These are phyloP conservation scores for Phylloporus sp. DNA, from an alignment of 768 basidiomycete species.

Conservation along the genomic window DNA sequence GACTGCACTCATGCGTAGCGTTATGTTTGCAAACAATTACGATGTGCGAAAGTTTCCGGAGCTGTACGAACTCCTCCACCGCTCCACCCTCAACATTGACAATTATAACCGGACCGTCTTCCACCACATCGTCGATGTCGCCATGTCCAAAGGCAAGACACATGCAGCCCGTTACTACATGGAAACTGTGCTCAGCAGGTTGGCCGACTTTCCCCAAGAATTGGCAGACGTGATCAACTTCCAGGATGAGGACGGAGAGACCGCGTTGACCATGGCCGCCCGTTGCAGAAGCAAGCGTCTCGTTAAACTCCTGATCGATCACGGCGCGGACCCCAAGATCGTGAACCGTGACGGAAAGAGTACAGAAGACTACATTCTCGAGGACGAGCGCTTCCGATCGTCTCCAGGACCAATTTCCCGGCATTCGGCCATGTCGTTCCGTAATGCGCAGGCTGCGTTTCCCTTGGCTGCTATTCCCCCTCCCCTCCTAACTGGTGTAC, in stretches of 20 bases:
- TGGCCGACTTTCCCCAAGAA: conserved; percentile 93
- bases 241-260: conserved; percentile 98
- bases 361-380: conserved; percentile 97
- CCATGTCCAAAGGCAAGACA: conserved; percentile 95
- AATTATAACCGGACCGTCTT: conserved; percentile 96
- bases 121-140: conserved; percentile 96
- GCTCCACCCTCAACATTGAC: conserved; percentile 99
- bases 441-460: conserved; percentile 57
- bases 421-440: conserved; percentile 62
- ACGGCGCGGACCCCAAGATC: conserved; percentile 94
- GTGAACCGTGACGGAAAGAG: conserved; percentile 93
- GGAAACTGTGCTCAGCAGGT: conserved; percentile 86
- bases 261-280: conserved; percentile 94
- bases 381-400: conserved; percentile 94
- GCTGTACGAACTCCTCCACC: conserved; percentile 92
- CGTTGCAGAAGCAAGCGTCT: conserved; percentile 93
- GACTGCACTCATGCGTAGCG: conserved; percentile 95
- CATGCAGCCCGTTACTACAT: conserved; percentile 98
- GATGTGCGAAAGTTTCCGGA: conserved; percentile 99
- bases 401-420: conserved; percentile 80
- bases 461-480: conserved; percentile 42
- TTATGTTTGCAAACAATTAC: conserved; percentile 99
- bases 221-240: conserved; percentile 98
- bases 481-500: conserved; percentile 44
- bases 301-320: conserved; percentile 92